These are phyloP conservation scores for Keqinozyma sinolaborantium DNA, from an alignment of 1,139 yeast genomes.

Conservation along the genomic window DNA sequence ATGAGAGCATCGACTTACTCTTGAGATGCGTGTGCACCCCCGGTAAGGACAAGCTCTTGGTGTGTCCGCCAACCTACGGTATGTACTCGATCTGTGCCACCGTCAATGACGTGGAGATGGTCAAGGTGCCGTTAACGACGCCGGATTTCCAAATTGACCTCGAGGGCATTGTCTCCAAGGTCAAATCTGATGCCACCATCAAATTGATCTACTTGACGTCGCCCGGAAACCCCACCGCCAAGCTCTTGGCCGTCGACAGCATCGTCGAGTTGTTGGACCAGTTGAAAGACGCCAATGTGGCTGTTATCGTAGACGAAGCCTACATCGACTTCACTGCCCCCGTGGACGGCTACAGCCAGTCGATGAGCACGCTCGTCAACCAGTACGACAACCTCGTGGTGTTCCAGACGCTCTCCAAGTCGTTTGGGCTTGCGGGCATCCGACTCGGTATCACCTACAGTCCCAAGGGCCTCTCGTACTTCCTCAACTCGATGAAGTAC, in stretches of 20 bases:
- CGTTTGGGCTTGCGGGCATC: conserved; percentile 95
- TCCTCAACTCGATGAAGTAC: conserved; percentile 86
- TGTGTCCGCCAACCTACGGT: conserved; percentile 96
- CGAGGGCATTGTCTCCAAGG: conserved; percentile 47
- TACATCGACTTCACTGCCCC: conserved; percentile 76
- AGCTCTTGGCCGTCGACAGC: conserved; percentile 45
- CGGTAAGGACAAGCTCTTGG: conserved; percentile 72
- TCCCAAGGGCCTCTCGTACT: conserved; percentile 52
- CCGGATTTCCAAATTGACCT: conserved; percentile 66
- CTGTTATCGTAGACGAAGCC: conserved; percentile 91
- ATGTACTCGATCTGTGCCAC: conserved; percentile 92
- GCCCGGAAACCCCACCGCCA: conserved; percentile 97
- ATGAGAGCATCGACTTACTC: conserved; percentile 88
- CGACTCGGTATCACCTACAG: conserved; percentile 82
- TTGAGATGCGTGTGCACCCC: conserved; percentile 86
- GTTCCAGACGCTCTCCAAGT: conserved; percentile 86
- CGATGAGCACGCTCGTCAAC: conserved; percentile 78
- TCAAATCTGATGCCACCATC: conserved; percentile 56
- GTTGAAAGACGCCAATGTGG: conserved; percentile 60
- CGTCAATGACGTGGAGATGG: conserved; percentile 80
- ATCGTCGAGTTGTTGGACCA: conserved; percentile 51
- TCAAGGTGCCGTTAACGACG: conserved; percentile 58
- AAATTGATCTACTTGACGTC: conserved; percentile 85
- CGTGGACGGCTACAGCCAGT: conserved; percentile 32
- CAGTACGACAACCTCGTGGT: conserved; percentile 82